Conservation (phyloP, 1,284 basidiomycete genomes). For the Irpex lacteus region DNA sequence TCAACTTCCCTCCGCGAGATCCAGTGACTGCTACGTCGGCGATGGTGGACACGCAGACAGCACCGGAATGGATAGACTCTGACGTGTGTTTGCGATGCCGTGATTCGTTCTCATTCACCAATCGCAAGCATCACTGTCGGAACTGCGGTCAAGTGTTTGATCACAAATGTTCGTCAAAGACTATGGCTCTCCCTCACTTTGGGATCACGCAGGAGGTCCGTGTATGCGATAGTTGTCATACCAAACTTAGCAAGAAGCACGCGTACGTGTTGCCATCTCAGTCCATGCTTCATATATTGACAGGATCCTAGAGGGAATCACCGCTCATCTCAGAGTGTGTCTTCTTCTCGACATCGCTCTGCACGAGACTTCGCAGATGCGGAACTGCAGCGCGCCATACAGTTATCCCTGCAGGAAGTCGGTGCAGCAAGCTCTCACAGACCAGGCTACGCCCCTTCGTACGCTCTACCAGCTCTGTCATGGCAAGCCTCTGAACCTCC, state of each 20-base stretch:
- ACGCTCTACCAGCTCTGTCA: conserved; percentile 60
- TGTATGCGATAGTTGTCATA: conserved; percentile 90
- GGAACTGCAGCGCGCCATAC: conserved; percentile 92
- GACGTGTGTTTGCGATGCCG: conserved; percentile 94
- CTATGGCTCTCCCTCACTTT: conserved; percentile 86
- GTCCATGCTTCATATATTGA: not conserved
- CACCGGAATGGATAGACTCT: conserved; percentile 96
- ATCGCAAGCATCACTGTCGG: conserved; percentile 97
- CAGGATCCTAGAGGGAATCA: conserved; percentile 29
- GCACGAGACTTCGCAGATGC: conserved; percentile 76
- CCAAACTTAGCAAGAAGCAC: conserved; percentile 63
- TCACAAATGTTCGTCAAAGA: conserved; percentile 88
- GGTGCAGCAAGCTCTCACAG: conserved; percentile 47
- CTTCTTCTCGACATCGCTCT: conserved; percentile 47
- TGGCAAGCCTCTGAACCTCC: conserved; percentile 77
- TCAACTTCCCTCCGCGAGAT: conserved; percentile 82
- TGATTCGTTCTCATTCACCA: conserved; percentile 90
- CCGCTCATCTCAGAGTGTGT: conserved; percentile 48
- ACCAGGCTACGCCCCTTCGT: conserved; percentile 42
- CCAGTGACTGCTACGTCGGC: conserved; percentile 65
- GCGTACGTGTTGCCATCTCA: conserved; percentile 20
- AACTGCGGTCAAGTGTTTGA: conserved; percentile 98
- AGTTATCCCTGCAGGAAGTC: conserved; percentile 85
- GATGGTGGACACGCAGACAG: conserved; percentile 85
- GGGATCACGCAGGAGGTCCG: conserved; percentile 93